Percentiles rank a stretch among this genome's conserved stretches.
These are phyloP conservation scores for Spongospora subterranea DNA, from an alignment of 208 protist species.

Conservation along the genomic window DNA sequence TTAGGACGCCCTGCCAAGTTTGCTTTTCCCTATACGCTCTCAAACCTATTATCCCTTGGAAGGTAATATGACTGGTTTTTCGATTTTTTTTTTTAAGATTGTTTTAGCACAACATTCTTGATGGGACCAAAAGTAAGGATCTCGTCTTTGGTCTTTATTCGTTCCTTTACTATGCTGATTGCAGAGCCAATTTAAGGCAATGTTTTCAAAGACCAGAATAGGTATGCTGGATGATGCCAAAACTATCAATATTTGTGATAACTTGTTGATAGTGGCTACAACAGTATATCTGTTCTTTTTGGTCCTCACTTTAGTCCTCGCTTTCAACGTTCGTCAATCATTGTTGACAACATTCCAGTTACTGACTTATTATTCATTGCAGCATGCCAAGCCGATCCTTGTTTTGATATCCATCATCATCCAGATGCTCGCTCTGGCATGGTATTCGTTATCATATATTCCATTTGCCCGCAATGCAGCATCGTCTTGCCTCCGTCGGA, in stretches of 20 bases:
- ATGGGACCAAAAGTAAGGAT: neutral
- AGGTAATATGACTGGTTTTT: neutral
- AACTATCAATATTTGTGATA: neutral
- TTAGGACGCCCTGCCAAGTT: neutral
- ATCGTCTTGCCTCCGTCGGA: neutral
- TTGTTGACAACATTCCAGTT: neutral
- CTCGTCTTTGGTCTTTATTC: neutral
- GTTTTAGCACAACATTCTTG: conserved; percentile 26
- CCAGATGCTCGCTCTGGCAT: conserved; percentile 34
- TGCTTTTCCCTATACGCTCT: conserved; percentile 42
- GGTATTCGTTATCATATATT: conserved; percentile 48
- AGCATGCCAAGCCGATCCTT: neutral
- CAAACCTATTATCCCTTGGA: conserved; percentile 2
- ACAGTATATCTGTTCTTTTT: conserved; percentile 1
- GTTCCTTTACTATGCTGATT: neutral
- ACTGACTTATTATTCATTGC: neutral
- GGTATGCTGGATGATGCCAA: neutral
- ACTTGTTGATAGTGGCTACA: neutral
- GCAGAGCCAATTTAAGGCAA: neutral
- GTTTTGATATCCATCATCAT: conserved; percentile 19
- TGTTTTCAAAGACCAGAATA: neutral
- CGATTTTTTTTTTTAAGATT: neutral
- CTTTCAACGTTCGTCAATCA: conserved; percentile 36
- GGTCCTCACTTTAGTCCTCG: conserved; percentile 31
- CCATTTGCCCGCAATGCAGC: conserved; percentile 22